Percentiles rank a stretch among this genome's conserved stretches.
phyloP scores from a whole-genome alignment of 441 rosid species.

The Erodium moschatum region DNA sequence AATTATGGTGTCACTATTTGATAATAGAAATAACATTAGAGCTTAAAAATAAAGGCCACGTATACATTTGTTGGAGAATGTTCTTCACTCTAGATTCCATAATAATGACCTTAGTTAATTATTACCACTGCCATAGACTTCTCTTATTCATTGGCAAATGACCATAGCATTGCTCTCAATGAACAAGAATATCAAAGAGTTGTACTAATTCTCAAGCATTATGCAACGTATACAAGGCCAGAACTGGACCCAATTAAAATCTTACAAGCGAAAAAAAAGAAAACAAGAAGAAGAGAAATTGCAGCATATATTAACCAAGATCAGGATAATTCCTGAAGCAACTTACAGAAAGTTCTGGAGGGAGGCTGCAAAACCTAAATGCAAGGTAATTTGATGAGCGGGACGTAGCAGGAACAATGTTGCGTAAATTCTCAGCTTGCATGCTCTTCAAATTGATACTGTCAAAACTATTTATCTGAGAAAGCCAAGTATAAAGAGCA shows the following conservation, averaged over 20 bases:
- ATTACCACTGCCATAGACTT: not conserved
- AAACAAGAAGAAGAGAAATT: not conserved
- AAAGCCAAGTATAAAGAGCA: slow-evolving; percentile 31
- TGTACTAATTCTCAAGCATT: not conserved
- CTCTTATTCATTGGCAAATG: too few relatives aligned
- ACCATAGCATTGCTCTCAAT: not conserved
- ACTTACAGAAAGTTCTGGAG: slow-evolving; percentile 67
- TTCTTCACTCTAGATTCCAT: too few relatives aligned
- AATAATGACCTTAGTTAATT: not conserved
- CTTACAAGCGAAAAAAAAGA: not conserved
- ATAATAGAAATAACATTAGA: too few relatives aligned
- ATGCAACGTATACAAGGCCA: not conserved
- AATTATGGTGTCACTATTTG: too few relatives aligned
- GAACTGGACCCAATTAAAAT: not conserved
- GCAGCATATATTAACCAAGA: not conserved
- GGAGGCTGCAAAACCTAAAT: slow-evolving; percentile 54
- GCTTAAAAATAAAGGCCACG: too few relatives aligned
- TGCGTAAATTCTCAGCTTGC: slow-evolving; percentile 78
- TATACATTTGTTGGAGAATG: too few relatives aligned
- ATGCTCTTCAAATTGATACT: slow-evolving; percentile 89
- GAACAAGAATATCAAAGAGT: slow-evolving; percentile 9
- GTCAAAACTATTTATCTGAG: slow-evolving; percentile 84
- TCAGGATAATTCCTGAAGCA: slow-evolving; percentile 15
- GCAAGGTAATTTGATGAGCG: slow-evolving; percentile 83
- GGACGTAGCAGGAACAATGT: slow-evolving; percentile 72